phyloP scores from a whole-genome alignment of 1,139 yeast genomes.

The Tardiomyces depauwii region DNA sequence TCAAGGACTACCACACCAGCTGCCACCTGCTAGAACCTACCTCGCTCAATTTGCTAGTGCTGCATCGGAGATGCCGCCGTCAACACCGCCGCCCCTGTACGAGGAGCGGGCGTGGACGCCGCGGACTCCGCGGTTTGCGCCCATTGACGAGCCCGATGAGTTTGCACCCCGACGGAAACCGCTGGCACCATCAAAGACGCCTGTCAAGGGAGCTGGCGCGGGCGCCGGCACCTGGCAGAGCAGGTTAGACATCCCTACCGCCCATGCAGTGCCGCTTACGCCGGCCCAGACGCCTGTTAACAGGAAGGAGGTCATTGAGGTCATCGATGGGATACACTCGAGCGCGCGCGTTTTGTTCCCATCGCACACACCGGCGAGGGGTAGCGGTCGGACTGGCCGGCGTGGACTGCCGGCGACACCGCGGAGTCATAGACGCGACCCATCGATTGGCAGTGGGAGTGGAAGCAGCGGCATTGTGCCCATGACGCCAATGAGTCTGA shows the following conservation, averaged over 20 bases:
- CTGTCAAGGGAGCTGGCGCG: neutral
- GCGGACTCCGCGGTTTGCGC: constrained; percentile 26
- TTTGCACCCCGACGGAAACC: constrained; percentile 3
- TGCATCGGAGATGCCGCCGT: constrained; percentile 9
- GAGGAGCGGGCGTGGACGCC: constrained; percentile 19
- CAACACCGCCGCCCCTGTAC: constrained; percentile 20
- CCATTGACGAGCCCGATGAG: constrained; percentile 24
- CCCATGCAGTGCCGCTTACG: constrained; percentile 11
- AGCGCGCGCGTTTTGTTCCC: constrained; percentile 1
- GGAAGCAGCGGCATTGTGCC: neutral
- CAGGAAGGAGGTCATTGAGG: constrained; percentile 11
- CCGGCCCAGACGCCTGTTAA: constrained; percentile 17
- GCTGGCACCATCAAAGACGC: neutral
- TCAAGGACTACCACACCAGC: no score
- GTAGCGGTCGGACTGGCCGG: neutral
- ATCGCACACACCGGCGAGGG: neutral
- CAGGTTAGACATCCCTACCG: neutral
- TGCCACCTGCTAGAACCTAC: no score
- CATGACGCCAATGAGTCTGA: neutral
- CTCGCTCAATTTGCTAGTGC: neutral
- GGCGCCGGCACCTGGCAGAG: neutral
- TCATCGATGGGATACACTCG: constrained; percentile 2
- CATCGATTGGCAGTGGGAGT: neutral
- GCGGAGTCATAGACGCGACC: neutral
- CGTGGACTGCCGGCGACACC: neutral